Conservation (phyloP, 768 basidiomycete species). For the Termitomyces sp. region DNA sequence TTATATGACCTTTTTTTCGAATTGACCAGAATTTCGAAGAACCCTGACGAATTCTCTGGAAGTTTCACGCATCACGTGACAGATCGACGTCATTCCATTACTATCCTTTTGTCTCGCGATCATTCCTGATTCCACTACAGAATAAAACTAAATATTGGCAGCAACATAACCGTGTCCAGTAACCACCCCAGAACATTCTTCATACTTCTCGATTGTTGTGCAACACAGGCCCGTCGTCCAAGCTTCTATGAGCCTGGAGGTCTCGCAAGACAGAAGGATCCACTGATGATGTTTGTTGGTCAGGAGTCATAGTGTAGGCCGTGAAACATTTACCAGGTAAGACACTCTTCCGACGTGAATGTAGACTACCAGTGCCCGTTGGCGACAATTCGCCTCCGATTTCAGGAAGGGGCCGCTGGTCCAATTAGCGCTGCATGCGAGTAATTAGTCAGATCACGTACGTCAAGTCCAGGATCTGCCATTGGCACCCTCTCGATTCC, state of each 20-base stretch:
- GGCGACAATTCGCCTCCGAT: constrained; percentile 57
- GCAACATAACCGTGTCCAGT: constrained; percentile 1
- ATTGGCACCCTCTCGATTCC: constrained; percentile 87
- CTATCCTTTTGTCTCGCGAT: background rate
- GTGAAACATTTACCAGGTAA: constrained; percentile 61
- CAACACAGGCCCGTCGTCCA: constrained; percentile 47
- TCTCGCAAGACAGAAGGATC: constrained; percentile 87
- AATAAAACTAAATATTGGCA: constrained; percentile 1
- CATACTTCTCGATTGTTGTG: constrained; percentile 16
- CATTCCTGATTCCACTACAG: background rate
- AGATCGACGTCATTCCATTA: constrained; percentile 14
- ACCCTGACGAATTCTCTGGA: constrained; percentile 42
- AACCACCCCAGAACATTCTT: background rate
- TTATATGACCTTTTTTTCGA: constrained; percentile 32
- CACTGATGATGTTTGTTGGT: constrained; percentile 35
- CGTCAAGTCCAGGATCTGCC: constrained; percentile 86
- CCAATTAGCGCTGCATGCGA: background rate
- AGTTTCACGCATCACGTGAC: constrained; percentile 34
- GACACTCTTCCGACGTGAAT: constrained; percentile 92
- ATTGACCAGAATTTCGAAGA: constrained; percentile 28
- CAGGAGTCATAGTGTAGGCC: background rate
- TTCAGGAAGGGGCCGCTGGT: constrained; percentile 63
- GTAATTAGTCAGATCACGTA: constrained; percentile 34
- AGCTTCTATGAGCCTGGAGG: constrained; percentile 80
- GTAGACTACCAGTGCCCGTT: constrained; percentile 47